Evolutionary conservation across 2,329 filamentous ascomycete species (phyloP).

Genomic region (Pseudocercospora vitis): DNA sequence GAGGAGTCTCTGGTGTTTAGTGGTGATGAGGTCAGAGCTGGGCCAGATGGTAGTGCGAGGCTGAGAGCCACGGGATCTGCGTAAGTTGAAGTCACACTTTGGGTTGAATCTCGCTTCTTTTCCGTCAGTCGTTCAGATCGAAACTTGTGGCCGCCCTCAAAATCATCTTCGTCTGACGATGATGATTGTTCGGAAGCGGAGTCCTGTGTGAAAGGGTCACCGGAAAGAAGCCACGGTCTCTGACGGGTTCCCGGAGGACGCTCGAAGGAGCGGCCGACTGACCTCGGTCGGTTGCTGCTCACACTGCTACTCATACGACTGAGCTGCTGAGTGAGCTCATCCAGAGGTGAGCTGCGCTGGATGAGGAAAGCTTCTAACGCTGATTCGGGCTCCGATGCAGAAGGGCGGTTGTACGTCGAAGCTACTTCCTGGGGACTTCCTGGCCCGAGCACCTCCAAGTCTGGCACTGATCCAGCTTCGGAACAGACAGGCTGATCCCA

Average conservation of each 20-base stretch:
- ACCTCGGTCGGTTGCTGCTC: constrained; percentile 26
- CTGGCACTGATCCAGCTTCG: neutral
- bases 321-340: constrained; percentile 36
- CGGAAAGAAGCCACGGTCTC: constrained; percentile 27
- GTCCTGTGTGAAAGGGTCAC: constrained; percentile 24
- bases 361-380: constrained; percentile 13
- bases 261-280: constrained; percentile 30
- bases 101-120: constrained; percentile 9
- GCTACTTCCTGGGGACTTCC: no score
- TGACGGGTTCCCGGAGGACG: constrained; percentile 14
- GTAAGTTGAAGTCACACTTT: neutral
- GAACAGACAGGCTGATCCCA: no score
- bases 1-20: neutral
- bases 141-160: neutral
- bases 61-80: constrained; percentile 24
- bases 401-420: no score
- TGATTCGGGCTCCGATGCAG: neutral
- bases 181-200: neutral
- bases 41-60: constrained; percentile 26
- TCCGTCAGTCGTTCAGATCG: neutral
- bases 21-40: constrained; percentile 16
- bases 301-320: constrained; percentile 29
- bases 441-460: neutral
- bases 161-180: neutral
- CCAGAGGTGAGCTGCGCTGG: constrained; percentile 34